A percentile compares a stretch with the other conserved stretches of the same genome.
phyloP scores from a whole-genome alignment of 495 filamentous ascomycete species.

The Cercophora newfieldiana region DNA sequence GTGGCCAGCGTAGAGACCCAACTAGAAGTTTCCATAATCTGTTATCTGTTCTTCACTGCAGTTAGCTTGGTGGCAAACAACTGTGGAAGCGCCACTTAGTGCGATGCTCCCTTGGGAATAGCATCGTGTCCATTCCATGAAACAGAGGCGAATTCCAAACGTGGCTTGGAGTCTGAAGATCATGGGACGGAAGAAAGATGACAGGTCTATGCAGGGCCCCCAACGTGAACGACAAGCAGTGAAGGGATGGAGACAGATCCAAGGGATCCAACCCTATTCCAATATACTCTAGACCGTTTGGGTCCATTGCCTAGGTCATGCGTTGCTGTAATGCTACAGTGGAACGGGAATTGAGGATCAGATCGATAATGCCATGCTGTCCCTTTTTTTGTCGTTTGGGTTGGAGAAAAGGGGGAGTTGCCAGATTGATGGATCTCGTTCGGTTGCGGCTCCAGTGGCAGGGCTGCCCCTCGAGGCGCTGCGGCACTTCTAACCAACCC shows the following conservation, averaged over 20 bases:
- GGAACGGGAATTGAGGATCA: background rate
- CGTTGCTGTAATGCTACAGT: background rate
- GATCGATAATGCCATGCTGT: conserved; percentile 22
- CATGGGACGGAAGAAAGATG: background rate
- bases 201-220: background rate
- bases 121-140: background rate
- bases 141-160: background rate
- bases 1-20: background rate
- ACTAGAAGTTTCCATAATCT: conserved; percentile 5
- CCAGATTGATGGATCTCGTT: background rate
- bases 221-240: background rate
- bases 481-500: background rate
- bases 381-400: no score
- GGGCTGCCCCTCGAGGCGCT: conserved; percentile 6
- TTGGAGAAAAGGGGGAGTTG: background rate
- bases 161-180: background rate
- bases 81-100: background rate
- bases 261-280: background rate
- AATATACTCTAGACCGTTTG: background rate
- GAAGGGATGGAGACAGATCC: background rate
- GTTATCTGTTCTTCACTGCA: background rate
- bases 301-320: background rate
- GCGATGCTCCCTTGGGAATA: background rate
- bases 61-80: background rate
- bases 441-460: background rate